These are phyloP conservation scores for Hymenoscyphus fructigenus DNA, from an alignment of 2,329 filamentous ascomycete genomes.

Conservation along the genomic window DNA sequence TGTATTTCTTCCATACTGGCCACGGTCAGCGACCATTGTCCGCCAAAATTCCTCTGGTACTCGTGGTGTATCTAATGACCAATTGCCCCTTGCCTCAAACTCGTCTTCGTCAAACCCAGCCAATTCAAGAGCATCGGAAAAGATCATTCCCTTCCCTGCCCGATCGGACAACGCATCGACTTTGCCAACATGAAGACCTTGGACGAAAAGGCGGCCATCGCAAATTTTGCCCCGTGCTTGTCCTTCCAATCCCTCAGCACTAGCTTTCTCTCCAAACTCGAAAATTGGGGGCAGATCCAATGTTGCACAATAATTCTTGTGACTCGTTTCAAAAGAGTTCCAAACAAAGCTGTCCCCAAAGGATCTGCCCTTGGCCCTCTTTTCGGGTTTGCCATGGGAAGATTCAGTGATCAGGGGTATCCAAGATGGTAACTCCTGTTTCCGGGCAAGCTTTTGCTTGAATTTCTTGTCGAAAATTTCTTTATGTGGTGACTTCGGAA, in stretches of 20 bases:
- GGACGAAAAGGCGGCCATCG: background rate
- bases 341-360: background rate
- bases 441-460: background rate
- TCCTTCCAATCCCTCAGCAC: background rate
- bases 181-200: background rate
- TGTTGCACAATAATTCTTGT: constrained; percentile 1
- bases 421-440: background rate
- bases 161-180: background rate
- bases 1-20: background rate
- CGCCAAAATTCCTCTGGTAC: constrained; percentile 1
- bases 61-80: background rate
- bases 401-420: background rate
- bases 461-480: background rate
- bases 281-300: background rate
- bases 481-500: background rate
- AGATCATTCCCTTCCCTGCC: background rate
- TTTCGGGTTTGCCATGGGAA: background rate
- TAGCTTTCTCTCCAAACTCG: background rate
- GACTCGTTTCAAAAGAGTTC: background rate
- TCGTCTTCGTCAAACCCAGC: background rate
- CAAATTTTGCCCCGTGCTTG: background rate
- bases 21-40: background rate
- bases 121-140: background rate
- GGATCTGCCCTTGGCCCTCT: background rate
- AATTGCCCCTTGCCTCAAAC: background rate